These are phyloP conservation scores for Candida golubevii DNA, from an alignment of 805 yeast species.

Conservation along the genomic window DNA sequence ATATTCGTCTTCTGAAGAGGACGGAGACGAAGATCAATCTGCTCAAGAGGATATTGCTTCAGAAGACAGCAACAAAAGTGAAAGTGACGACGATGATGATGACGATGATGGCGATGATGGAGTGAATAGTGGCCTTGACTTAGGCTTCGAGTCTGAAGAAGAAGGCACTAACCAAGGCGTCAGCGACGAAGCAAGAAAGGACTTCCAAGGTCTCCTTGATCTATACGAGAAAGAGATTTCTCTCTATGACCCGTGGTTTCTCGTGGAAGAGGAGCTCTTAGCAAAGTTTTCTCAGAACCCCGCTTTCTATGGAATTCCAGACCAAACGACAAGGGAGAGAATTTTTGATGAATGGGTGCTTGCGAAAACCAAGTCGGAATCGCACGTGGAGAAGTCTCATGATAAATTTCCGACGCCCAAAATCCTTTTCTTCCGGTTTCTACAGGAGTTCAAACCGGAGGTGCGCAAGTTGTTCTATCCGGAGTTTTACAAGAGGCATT, in stretches of 20 bases:
- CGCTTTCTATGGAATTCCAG: slow-evolving; percentile 23
- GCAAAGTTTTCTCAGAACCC: slow-evolving; percentile 25
- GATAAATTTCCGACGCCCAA: slow-evolving; percentile 21
- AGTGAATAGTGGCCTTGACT: slow-evolving; percentile 12
- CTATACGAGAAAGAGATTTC: slow-evolving; percentile 23
- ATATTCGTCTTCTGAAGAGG: slow-evolving; percentile 11
- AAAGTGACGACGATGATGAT: neutral
- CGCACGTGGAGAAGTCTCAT: neutral
- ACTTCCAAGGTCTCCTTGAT: slow-evolving; percentile 27
- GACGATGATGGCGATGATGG: no score
- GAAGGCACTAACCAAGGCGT: slow-evolving; percentile 5
- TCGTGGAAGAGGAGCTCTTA: slow-evolving; percentile 35
- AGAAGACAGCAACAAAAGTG: neutral
- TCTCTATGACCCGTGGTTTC: slow-evolving; percentile 34
- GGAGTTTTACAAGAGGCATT: slow-evolving; percentile 23
- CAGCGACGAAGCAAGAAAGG: slow-evolving; percentile 4
- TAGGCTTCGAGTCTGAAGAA: slow-evolving; percentile 16
- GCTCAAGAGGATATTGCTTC: neutral
- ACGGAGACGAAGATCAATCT: neutral
- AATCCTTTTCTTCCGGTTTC: slow-evolving; percentile 19
- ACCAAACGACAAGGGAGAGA: slow-evolving; percentile 13
- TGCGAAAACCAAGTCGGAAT: no score
- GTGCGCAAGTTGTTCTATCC: slow-evolving; percentile 24
- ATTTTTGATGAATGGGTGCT: slow-evolving; percentile 14
- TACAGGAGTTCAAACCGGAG: slow-evolving; percentile 29